Evolutionary conservation across 805 yeast genomes (phyloP).

Genomic region (Torulaspora franciscae): DNA sequence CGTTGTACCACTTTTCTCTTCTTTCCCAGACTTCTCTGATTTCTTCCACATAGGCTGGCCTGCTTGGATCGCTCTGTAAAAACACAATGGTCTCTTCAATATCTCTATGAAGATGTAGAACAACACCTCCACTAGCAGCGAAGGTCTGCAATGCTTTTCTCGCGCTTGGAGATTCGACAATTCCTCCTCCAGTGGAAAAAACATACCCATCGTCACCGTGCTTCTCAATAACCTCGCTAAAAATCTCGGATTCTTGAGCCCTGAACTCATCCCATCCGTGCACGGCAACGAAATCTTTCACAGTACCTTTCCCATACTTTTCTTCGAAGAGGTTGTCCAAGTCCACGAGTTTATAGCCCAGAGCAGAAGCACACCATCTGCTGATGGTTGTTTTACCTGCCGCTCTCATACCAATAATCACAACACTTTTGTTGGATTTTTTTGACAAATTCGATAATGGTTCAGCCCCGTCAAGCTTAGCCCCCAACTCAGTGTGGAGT

Average conservation of each 20-base stretch:
- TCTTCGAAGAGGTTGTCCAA: slow-evolving; percentile 69
- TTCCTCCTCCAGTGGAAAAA: slow-evolving; percentile 94
- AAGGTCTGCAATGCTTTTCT: slow-evolving; percentile 58
- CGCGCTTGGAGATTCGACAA: slow-evolving; percentile 72
- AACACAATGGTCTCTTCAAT: slow-evolving; percentile 73
- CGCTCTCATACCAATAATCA: slow-evolving; percentile 95
- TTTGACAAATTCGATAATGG: slow-evolving; percentile 28
- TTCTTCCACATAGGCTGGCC: slow-evolving; percentile 86
- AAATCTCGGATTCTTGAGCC: slow-evolving; percentile 52
- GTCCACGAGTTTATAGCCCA: slow-evolving; percentile 68
- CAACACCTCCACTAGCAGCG: slow-evolving; percentile 61
- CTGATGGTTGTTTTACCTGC: slow-evolving; percentile 92
- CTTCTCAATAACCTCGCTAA: slow-evolving; percentile 41
- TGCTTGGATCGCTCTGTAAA: slow-evolving; percentile 66
- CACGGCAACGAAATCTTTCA: slow-evolving; percentile 55
- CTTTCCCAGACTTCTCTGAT: slow-evolving; percentile 77
- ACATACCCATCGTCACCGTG: slow-evolving; percentile 52
- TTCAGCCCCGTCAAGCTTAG: slow-evolving; percentile 67
- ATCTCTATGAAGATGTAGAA: slow-evolving; percentile 85
- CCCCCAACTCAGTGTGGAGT: slow-evolving; percentile 63
- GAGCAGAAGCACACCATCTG: slow-evolving; percentile 63
- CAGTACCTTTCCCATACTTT: slow-evolving; percentile 40
- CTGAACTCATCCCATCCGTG: slow-evolving; percentile 91
- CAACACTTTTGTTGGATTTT: slow-evolving; percentile 42
- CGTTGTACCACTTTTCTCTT: slow-evolving; percentile 73